Base-by-base conservation (phyloP, 1,284 basidiomycete species). In the Vanrija sp. region DNA sequence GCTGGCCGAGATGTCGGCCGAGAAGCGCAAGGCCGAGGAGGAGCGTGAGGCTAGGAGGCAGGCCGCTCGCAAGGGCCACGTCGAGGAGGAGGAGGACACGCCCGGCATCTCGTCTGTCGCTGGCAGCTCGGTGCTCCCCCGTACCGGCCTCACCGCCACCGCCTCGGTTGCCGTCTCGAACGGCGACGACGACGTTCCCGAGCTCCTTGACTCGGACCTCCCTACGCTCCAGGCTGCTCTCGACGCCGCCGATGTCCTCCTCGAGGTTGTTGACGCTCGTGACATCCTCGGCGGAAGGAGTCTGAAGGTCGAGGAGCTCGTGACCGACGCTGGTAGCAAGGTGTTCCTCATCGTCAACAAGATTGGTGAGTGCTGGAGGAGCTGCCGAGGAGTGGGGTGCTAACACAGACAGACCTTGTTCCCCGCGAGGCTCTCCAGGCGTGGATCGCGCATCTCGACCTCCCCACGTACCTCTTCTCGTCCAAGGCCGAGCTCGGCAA, bases 241-340 rank as follows among this genome's bases (percentile, higher is more conserved):
- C 58, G 85, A 91, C 63, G 81, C 82, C 54, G 86, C 90, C 39
- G 90, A 98, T 71, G 85, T 93, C 5, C 76, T 97, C 8, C 68
- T 97, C 49, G 80, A 93, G 75, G 83, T 95, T 3, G 79, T 96
- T 46, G 92, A 96, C 69, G 88, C 87, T 2, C 81, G 90, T 44
- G 92, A 95, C 71, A 89, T 92, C 1, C 69, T 84, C 20, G 79
- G 86, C 9, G 85, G 81, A 66, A 78, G 88, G 55, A 88, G 85
- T 64, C 71, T 74, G 20, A 79, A 82, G 51, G 62, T 92, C 49
- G 88, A 92, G 74, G 76, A 83, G 46, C 68, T 85, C 44, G 78
- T 81, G 22, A 63, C 63, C 45, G 69, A 72, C 38, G 63, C 67
- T 15, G 67, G 62, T 8, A 71, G 72, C 18, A 64, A 64, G 47